Percentiles rank a stretch among this genome's conserved stretches.
phyloP scores from a whole-genome alignment of 805 yeast genomes.

The Blastobotrys mokoenaii region DNA sequence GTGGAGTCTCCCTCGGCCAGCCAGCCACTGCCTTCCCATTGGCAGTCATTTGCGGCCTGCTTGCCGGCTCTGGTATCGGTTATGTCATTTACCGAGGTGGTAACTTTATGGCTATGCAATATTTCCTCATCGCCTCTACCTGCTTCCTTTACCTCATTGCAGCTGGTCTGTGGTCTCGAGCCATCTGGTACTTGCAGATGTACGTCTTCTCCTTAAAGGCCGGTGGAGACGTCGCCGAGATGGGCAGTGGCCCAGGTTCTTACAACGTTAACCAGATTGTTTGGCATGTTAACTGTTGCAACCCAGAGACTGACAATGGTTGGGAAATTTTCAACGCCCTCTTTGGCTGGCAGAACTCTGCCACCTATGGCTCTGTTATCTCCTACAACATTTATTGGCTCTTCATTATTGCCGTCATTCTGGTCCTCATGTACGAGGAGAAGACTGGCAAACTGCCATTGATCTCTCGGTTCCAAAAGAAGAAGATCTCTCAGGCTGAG shows the following conservation, averaged over 20 bases:
- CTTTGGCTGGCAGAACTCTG: conserved; percentile 96
- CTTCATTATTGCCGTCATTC: conserved; percentile 44
- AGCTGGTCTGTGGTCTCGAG: conserved; percentile 90
- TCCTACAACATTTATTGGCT: conserved; percentile 90
- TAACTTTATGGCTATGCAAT: conserved; percentile 70
- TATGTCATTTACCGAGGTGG: conserved; percentile 70
- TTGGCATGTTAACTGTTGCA: conserved; percentile 97
- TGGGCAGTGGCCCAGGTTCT: conserved; percentile 92
- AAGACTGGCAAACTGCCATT: conserved; percentile 66
- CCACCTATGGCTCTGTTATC: conserved; percentile 85
- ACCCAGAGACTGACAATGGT: conserved; percentile 84
- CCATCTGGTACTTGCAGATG: conserved; percentile 81
- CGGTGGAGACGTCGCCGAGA: conserved; percentile 94
- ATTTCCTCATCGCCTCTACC: conserved; percentile 81
- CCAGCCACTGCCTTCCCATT: conserved; percentile 75
- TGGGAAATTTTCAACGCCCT: conserved; percentile 96
- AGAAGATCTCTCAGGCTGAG: conserved; percentile 23
- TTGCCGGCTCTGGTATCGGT: conserved; percentile 74
- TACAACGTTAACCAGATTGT: conserved; percentile 72
- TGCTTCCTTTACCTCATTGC: conserved; percentile 81
- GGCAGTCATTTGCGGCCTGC: conserved; percentile 82
- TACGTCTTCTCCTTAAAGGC: conserved; percentile 53
- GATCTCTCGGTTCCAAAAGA: conserved; percentile 39
- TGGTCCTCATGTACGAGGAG: conserved; percentile 74
- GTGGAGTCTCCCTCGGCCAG: conserved; percentile 79